Percentiles rank a stretch among this genome's conserved stretches.
Evolutionary conservation across 306 rosid genomes (phyloP).

Genomic region (Glycine latifolia): DNA sequence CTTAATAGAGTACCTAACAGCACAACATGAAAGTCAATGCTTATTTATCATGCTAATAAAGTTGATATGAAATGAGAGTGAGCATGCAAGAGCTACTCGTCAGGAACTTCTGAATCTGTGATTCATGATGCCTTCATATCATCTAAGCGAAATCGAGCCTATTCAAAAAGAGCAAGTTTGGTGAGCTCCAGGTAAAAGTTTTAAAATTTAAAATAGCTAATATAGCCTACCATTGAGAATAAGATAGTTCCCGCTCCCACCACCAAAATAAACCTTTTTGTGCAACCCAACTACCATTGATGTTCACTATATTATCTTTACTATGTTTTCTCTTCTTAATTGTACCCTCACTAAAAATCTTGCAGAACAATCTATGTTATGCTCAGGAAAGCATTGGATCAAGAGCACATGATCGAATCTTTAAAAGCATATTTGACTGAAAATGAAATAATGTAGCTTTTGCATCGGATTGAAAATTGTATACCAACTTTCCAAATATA

Average conservation of each 20-base stretch:
- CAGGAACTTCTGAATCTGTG: conserved; percentile 3
- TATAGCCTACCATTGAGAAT: background rate
- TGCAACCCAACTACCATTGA: no score
- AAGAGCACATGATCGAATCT: background rate
- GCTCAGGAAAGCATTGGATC: background rate
- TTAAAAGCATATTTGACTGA: background rate
- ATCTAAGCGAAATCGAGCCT: conserved; percentile 91
- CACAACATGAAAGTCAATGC: conserved; percentile 8
- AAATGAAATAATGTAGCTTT: background rate
- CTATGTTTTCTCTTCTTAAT: no score
- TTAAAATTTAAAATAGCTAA: background rate
- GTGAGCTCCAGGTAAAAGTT: background rate
- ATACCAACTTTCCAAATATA: background rate
- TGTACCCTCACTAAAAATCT: no score
- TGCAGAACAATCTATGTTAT: background rate
- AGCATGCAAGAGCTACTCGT: conserved; percentile 33
- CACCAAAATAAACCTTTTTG: no score
- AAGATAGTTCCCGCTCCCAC: no score
- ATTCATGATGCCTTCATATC: conserved; percentile 76
- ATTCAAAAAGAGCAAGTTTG: conserved; percentile 42
- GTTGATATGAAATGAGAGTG: background rate
- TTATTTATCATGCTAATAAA: conserved; percentile 21
- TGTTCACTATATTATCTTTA: no score
- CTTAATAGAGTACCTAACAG: conserved; percentile 9
- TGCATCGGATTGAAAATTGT: background rate